Percentiles rank a stretch among this genome's conserved stretches.
Evolutionary conservation across 768 basidiomycete genomes (phyloP).

Genomic region (Podaxis pistillaris): DNA sequence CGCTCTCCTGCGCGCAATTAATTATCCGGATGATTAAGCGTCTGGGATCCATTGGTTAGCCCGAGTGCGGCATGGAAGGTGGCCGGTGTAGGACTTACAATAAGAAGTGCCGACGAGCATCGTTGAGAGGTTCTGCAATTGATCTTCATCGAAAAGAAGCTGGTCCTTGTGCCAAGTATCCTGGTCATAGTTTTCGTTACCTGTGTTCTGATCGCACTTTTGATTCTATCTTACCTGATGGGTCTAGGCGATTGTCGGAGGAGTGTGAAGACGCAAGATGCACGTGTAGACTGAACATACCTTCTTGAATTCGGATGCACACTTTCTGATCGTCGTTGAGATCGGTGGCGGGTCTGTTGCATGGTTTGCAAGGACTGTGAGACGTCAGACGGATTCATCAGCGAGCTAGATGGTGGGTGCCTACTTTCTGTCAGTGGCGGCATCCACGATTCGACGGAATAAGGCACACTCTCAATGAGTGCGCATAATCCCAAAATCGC

Average conservation of each 20-base stretch:
- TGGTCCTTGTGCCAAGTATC: slow-evolving; percentile 95
- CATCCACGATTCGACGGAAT: slow-evolving; percentile 93
- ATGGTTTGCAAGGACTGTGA: slow-evolving; percentile 68
- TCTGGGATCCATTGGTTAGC: slow-evolving; percentile 16
- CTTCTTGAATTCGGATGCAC: slow-evolving; percentile 85
- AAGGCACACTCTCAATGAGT: slow-evolving; percentile 89
- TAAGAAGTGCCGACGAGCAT: slow-evolving; percentile 92
- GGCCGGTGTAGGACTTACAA: slow-evolving; percentile 45
- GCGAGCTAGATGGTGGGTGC: slow-evolving; percentile 18
- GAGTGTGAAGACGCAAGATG: slow-evolving; percentile 13
- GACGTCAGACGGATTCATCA: neutral
- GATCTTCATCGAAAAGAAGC: slow-evolving; percentile 83
- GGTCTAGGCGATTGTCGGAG: slow-evolving; percentile 38
- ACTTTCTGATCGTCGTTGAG: slow-evolving; percentile 84
- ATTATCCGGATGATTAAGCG: slow-evolving; percentile 9
- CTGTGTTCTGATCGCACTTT: neutral
- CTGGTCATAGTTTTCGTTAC: slow-evolving; percentile 30
- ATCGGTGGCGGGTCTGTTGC: slow-evolving; percentile 87
- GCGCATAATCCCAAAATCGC: slow-evolving; percentile 90
- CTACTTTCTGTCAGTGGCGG: slow-evolving; percentile 75
- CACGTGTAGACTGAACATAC: slow-evolving; percentile 32
- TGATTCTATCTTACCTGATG: slow-evolving; percentile 50
- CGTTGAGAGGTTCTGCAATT: slow-evolving; percentile 79
- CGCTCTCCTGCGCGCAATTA: neutral
- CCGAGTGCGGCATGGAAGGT: neutral